phyloP scores from a whole-genome alignment of 768 basidiomycete species.

The Lactifluus pinguis region DNA sequence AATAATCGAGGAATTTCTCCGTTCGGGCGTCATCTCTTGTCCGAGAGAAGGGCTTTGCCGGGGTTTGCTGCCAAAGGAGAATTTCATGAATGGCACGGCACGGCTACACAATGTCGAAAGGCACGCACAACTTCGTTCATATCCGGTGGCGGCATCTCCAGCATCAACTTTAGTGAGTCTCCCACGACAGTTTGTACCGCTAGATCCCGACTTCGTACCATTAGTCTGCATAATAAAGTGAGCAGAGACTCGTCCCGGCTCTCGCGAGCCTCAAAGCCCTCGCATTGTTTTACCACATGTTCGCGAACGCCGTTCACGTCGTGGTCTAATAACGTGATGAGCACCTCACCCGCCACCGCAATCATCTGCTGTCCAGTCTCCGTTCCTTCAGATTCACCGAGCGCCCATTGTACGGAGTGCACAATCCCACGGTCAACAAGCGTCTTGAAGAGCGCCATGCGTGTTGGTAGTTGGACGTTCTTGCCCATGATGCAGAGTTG shows the following conservation, averaged over 20 bases:
- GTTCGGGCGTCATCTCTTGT: constrained; percentile 75
- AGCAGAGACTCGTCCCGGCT: constrained; percentile 67
- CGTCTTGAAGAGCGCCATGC: constrained; percentile 76
- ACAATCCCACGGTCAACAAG: constrained; percentile 85
- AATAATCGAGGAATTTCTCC: constrained; percentile 87
- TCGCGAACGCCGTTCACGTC: constrained; percentile 79
- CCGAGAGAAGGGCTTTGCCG: constrained; percentile 40
- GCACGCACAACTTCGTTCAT: constrained; percentile 20
- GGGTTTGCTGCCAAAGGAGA: constrained; percentile 4
- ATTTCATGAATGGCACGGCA: neutral
- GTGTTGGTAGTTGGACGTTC: constrained; percentile 84
- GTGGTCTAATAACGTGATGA: constrained; percentile 81
- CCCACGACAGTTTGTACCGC: constrained; percentile 87
- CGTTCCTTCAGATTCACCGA: constrained; percentile 57
- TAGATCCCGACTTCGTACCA: constrained; percentile 73
- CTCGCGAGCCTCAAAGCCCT: constrained; percentile 47
- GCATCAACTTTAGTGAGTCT: constrained; percentile 73
- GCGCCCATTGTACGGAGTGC: constrained; percentile 88
- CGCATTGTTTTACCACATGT: constrained; percentile 77
- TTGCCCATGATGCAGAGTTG: constrained; percentile 94
- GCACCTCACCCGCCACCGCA: constrained; percentile 76
- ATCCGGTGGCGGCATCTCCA: constrained; percentile 57
- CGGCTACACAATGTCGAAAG: neutral
- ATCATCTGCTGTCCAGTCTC: constrained; percentile 47
- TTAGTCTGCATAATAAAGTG: constrained; percentile 63